Conservation (phyloP, 2,329 filamentous ascomycete genomes). For the Thelonectria blattea region DNA sequence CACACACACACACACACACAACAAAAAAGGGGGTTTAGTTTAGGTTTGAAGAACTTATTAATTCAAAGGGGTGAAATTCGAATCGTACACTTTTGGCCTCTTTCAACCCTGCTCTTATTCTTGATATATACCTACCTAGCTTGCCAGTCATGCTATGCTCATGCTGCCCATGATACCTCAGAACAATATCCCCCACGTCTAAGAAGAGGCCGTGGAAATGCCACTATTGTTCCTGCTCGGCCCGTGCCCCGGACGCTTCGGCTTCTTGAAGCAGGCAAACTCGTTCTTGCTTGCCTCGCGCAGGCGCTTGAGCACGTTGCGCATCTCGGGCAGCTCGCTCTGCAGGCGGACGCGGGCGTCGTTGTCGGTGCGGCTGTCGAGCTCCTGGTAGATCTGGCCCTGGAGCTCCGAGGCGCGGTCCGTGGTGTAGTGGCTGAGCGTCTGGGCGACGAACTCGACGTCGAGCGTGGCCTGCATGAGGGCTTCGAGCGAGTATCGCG, state of each 20-base stretch:
- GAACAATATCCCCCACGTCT: not conserved
- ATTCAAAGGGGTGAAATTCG: not conserved
- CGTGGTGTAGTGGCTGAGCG: slow-evolving; percentile 86
- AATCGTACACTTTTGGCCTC: not conserved
- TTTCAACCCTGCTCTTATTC: not conserved
- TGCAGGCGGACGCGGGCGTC: slow-evolving; percentile 81
- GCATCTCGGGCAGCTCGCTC: slow-evolving; percentile 87
- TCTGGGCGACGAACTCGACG: slow-evolving; percentile 96
- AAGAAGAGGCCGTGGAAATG: slow-evolving; percentile 30
- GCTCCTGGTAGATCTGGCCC: slow-evolving; percentile 87
- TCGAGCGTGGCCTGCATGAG: slow-evolving; percentile 98
- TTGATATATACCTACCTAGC: not conserved
- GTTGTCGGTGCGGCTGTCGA: slow-evolving; percentile 89
- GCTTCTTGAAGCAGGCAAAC: slow-evolving; percentile 83
- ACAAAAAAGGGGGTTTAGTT: slow-evolving; percentile 4
- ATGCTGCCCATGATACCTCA: not conserved
- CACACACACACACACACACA: slow-evolving; percentile 1
- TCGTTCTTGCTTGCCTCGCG: slow-evolving; percentile 82
- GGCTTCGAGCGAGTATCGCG: slow-evolving; percentile 75
- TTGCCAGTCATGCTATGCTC: not conserved
- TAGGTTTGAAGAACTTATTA: not conserved
- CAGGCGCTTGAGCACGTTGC: slow-evolving; percentile 82
- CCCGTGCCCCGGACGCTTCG: slow-evolving; percentile 51
- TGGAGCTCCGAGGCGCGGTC: slow-evolving; percentile 82
- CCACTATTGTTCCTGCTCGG: slow-evolving; percentile 43